These are phyloP conservation scores for Cotoneaster glaucophyllus DNA, from an alignment of 306 rosid genomes.

Conservation along the genomic window DNA sequence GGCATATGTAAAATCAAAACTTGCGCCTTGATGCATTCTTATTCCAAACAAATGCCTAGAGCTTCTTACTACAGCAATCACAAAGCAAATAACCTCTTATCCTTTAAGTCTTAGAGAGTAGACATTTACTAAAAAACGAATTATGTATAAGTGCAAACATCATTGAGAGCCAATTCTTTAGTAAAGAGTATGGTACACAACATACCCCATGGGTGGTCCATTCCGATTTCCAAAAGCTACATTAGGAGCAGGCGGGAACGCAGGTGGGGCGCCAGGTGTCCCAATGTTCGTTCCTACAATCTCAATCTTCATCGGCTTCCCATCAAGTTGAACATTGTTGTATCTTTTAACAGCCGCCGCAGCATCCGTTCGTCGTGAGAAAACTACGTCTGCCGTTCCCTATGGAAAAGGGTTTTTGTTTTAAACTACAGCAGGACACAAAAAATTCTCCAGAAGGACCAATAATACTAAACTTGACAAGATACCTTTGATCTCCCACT, in stretches of 20 bases:
- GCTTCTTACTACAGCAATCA: not conserved
- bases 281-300: conserved; percentile 76
- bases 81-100: not conserved
- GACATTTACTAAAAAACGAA: not conserved
- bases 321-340: conserved; percentile 89
- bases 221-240: conserved; percentile 44
- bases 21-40: not conserved
- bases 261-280: conserved; percentile 30
- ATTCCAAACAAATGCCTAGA: not conserved
- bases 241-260: conserved; percentile 34
- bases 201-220: conserved; percentile 62
- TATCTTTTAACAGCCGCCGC: conserved; percentile 90
- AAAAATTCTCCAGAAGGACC: conserved; percentile 24
- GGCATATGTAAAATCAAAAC: not conserved
- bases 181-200: not conserved
- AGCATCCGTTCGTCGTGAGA: conserved; percentile 71
- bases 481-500: conserved; percentile 98
- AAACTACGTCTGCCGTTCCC: conserved; percentile 96
- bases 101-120: not conserved
- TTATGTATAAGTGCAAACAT: not conserved
- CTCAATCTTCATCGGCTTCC: conserved; percentile 94
- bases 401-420: conserved; percentile 29
- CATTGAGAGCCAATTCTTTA: not conserved
- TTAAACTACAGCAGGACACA: conserved; percentile 30
- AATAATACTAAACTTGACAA: conserved; percentile 21